Base-by-base conservation (phyloP, 441 rosid genomes). In the Capsella rubella region DNA sequence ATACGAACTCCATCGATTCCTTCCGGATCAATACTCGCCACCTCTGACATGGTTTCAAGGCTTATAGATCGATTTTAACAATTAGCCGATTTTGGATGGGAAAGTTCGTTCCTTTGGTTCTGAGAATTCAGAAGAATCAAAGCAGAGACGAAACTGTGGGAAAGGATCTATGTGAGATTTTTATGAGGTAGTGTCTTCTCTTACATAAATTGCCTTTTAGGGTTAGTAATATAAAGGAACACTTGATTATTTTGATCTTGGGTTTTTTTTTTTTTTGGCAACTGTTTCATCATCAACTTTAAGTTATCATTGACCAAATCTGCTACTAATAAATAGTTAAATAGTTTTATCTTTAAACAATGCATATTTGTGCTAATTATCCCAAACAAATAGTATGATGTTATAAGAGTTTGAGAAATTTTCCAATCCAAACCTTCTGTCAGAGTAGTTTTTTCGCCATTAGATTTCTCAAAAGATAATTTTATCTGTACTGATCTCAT, bases 1-100 rank as follows among this genome's bases (percentile, higher is more conserved):
- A 95, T 95, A 7, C 98, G 90, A 28, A 95, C 89, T 35, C 90
- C 95, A 75, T 95, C 96, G 60, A 95, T 84, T 32, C 99, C 97
- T 68, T 95, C 99, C 5, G 91, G 92, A 87, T 92, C 99, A 67
- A 83, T 74, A 80, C 21, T 82, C 49, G 96, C 92, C 89, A 92
- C 84, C 83, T 89, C 99, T 68, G 99, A 88, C 97, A 89, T 92
- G 73, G 50, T 71, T 21, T 15, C 8, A 55, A 34, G 71, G 40
- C 51, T 21, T 7, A 18, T 16, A 27, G 74, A 72, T 78, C 77
- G 46, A 45, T 21, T 21, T 21, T 21, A 21, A 18, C 29, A 59
- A 66, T 37, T 47, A 18, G 13, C 43, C 58, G 32, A n/a, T 43
- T 54, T 45, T 64, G 64, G 32, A 71, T 13, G 15, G 12, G 8